phyloP scores from a whole-genome alignment of 768 basidiomycete genomes.

The Hypholoma sublateritium region DNA sequence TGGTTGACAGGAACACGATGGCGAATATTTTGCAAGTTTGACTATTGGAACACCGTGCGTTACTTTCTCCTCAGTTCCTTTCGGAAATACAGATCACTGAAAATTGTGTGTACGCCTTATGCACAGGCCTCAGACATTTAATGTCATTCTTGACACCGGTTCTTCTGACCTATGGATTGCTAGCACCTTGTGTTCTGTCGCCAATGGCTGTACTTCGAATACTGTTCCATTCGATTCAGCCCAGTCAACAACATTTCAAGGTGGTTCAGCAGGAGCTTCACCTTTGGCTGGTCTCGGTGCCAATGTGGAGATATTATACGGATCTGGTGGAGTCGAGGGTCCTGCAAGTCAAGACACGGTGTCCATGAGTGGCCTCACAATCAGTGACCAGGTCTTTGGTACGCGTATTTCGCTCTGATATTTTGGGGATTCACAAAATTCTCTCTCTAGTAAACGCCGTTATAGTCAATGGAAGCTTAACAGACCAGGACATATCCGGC shows the following conservation, averaged over 20 bases:
- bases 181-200: constrained; percentile 36
- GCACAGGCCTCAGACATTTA: constrained; percentile 64
- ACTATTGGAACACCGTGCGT: constrained; percentile 6
- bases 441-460: constrained; percentile 55
- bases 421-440: not conserved
- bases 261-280: not conserved
- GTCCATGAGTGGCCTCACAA: constrained; percentile 59
- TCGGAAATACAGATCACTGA: too few species aligned
- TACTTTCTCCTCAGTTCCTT: too few species aligned
- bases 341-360: constrained; percentile 59
- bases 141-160: constrained; percentile 87
- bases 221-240: constrained; percentile 43
- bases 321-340: constrained; percentile 68
- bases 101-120: not conserved
- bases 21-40: not conserved
- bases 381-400: constrained; percentile 57
- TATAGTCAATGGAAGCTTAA: constrained; percentile 40
- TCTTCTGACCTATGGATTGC: constrained; percentile 90
- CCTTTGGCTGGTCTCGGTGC: not conserved
- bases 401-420: constrained; percentile 14
- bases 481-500: constrained; percentile 54
- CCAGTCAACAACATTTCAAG: constrained; percentile 20
- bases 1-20: not conserved
- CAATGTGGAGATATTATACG: constrained; percentile 46
- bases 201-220: constrained; percentile 30